Evolutionary conservation across 257 asterid genomes (phyloP), one percentile per base, ranked within the genome.

Genomic region (Solanum tarapatanum): DNA sequence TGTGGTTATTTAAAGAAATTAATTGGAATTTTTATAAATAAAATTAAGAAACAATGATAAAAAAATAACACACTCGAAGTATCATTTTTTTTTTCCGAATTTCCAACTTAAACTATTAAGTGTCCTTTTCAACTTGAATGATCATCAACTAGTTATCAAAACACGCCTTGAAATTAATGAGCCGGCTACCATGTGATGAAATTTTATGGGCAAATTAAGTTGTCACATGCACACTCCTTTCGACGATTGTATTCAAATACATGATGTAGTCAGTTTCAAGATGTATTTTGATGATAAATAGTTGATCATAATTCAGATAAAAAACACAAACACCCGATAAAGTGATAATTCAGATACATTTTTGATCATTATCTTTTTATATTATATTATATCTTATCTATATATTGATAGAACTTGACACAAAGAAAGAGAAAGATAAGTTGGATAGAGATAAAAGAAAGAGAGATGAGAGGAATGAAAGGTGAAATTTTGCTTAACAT

Each of bases 401-500:
- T 70, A 32, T 70, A 7, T 32, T 30, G 41, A 69, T 13, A 5
- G 37, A 28, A 28, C 75, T 28, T 13, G 23, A 69, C 11, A 69
- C 23, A 69, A 1, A 69, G 21, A 28, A 69, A 32, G 77, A 16
- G 11, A 32, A 10, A 55, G n/a, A 55, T 55, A 55, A 24, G 60
- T 14, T 41, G 6, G n/a, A 13, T 26, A 26, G 82, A 85, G 82
- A 84, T 4, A 32, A 51, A 28, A 30, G 77, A 14, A 14, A 51
- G 4, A 84, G 35, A 84, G 30, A 85, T 85, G 82, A 69, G 23
- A 85, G 77, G 41, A 43, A 66, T 85, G 87, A 68, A 36, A 64
- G 87, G 66, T 16, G 87, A 68, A 68, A 14, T 85, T 68, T 35
- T 85, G 21, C 87, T 39, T 0, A 68, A 39, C 43, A 85, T 85